These are phyloP conservation scores for Sesbania bispinosa DNA, from an alignment of 306 rosid genomes.

Conservation along the genomic window DNA sequence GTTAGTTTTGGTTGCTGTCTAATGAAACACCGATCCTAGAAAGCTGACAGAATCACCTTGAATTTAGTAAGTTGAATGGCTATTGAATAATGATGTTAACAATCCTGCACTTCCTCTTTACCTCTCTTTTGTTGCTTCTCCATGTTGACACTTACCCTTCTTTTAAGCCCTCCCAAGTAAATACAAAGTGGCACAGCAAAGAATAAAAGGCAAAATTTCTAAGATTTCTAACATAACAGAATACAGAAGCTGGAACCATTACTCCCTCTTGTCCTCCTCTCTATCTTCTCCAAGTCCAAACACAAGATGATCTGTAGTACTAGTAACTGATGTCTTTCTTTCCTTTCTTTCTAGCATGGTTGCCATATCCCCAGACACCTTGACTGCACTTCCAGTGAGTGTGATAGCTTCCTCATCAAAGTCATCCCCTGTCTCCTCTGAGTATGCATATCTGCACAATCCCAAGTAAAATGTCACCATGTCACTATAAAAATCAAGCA, in stretches of 20 bases:
- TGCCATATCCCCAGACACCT: constrained; percentile 51
- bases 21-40: neutral
- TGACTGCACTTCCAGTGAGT: constrained; percentile 50
- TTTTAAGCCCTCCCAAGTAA: constrained; percentile 16
- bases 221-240: constrained; percentile 5
- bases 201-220: constrained; percentile 9
- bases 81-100: constrained; percentile 8
- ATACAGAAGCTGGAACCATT: neutral
- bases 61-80: constrained; percentile 21
- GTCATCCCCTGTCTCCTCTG: constrained; percentile 64
- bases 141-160: constrained; percentile 4
- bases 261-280: constrained; percentile 68
- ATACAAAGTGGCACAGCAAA: constrained; percentile 7
- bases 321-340: constrained; percentile 35
- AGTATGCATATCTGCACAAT: constrained; percentile 53
- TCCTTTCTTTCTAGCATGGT: constrained; percentile 57
- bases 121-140: constrained; percentile 24
- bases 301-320: constrained; percentile 44
- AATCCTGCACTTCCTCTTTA: neutral
- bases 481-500: neutral
- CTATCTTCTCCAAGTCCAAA: constrained; percentile 52
- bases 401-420: constrained; percentile 54
- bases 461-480: neutral
- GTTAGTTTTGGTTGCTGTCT: constrained; percentile 8
- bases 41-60: constrained; percentile 16